These are phyloP conservation scores for Aspergillus chevalieri DNA, from an alignment of 2,329 filamentous ascomycete species.

Conservation along the genomic window DNA sequence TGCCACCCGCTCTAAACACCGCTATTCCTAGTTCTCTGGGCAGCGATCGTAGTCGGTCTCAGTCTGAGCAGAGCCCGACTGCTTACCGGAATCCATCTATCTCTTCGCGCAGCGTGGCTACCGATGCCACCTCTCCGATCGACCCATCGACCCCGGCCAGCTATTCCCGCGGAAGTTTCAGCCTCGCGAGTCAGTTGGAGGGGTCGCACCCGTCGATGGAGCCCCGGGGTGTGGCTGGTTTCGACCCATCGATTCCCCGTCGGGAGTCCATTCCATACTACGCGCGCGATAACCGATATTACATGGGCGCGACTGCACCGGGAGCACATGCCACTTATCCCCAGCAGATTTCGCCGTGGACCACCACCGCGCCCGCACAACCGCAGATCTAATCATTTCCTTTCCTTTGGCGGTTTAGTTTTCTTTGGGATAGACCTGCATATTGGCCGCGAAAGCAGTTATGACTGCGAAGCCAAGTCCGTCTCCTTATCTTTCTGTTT, in stretches of 20 bases:
- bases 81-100: conserved; percentile 37
- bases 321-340: conserved; percentile 29
- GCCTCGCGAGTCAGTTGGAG: conserved; percentile 28
- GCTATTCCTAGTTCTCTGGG: conserved; percentile 23
- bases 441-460: too few species aligned
- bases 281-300: conserved; percentile 27
- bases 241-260: conserved; percentile 28
- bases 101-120: conserved; percentile 31
- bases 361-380: conserved; percentile 32
- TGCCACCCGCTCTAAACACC: conserved; percentile 27
- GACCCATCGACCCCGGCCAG: conserved; percentile 31
- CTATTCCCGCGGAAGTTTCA: conserved; percentile 35
- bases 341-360: conserved; percentile 30
- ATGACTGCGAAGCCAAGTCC: too few species aligned
- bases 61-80: conserved; percentile 29
- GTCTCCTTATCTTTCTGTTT: too few species aligned
- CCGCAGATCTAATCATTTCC: conserved; percentile 29
- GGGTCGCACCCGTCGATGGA: conserved; percentile 24
- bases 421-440: too few species aligned
- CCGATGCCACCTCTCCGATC: conserved; percentile 34
- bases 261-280: conserved; percentile 36
- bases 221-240: conserved; percentile 24
- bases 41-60: conserved; percentile 31
- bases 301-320: conserved; percentile 22
- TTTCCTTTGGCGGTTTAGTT: conserved; percentile 9